phyloP scores from a whole-genome alignment of 1,284 basidiomycete genomes.

The Ustilago curta region DNA sequence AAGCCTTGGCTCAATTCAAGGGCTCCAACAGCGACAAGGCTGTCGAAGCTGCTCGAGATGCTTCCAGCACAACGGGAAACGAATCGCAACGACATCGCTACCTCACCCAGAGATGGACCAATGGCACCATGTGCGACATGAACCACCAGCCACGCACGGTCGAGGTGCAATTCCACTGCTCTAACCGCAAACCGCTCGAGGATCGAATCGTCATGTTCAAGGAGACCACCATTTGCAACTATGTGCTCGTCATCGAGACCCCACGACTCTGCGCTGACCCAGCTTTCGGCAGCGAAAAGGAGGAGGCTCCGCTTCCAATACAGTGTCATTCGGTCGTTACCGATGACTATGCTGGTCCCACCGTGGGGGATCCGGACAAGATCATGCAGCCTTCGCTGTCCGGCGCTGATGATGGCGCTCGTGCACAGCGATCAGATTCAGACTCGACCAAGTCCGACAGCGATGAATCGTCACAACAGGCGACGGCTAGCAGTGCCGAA shows the following conservation, averaged over 20 bases:
- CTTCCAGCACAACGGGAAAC: background rate
- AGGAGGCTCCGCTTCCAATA: conserved; percentile 33
- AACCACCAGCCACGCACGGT: conserved; percentile 55
- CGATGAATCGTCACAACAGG: background rate
- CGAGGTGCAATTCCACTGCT: conserved; percentile 63
- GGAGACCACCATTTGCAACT: conserved; percentile 66
- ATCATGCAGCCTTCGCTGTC: conserved; percentile 6
- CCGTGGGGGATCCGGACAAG: conserved; percentile 29
- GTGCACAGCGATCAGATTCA: background rate
- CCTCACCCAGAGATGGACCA: conserved; percentile 59
- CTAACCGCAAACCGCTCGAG: conserved; percentile 32
- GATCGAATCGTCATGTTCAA: conserved; percentile 61
- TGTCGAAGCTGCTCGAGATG: background rate
- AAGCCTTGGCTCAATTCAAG: conserved; percentile 21
- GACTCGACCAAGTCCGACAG: background rate
- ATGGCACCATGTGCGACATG: conserved; percentile 61
- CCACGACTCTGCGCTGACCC: conserved; percentile 44
- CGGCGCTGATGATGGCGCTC: conserved; percentile 7
- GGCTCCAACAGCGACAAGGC: conserved; percentile 1
- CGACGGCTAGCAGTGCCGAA: background rate
- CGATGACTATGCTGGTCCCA: conserved; percentile 31
- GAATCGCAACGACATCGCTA: conserved; percentile 47
- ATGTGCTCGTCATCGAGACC: conserved; percentile 57
- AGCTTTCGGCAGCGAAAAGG: conserved; percentile 47
- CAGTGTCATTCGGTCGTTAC: conserved; percentile 43